Evolutionary conservation across 129 eudicot genomes (phyloP), one percentile per base, ranked within the genome.

Genomic region (Scalesia atractyloides): DNA sequence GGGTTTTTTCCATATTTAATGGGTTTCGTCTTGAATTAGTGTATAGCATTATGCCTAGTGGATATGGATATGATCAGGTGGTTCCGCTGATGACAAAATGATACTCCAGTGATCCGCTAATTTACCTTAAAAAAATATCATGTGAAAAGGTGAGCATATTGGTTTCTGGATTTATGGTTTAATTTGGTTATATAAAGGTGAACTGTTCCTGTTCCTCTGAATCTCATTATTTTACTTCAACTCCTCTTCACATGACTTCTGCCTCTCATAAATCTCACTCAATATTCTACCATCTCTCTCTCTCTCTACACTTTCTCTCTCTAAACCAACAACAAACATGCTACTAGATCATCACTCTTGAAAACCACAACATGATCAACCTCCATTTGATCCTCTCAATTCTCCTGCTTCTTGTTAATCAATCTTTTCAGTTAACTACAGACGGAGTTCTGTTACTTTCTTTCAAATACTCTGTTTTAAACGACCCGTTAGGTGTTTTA

Each of bases 381-480:
- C 75, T 75, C 83, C 82, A 80, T 84, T 60, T 53, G 57, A 76
- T 79, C 60, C 76, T 87, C 24, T 17, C 59, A 5, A 47, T 80
- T 68, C 57, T 75, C 54, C 22, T 69, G 20, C 48, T 82, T 9
- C 36, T 84, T 71, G 61, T 51, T 14, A 73, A 58, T 51, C 74
- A 41, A 7, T 78, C 79, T 57, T 58, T 70, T 22, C 85, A 82
- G 24, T 84, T 92, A 47, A 86, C 82, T 19, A 70, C 73, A 12
- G 99, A 95, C 60, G 99, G 99, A 4, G 43, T 88, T 49, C 67
- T 86, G 5, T 76, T 95, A 33, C 85, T 95, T 13, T 86, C 99
- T 11, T 85, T 95, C 71, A 95, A 86, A 70, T 81, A 79, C 82
- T 79, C 83, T 33, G 81, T 95, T 30, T 8, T 78, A 1, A 78